Evolutionary conservation across 495 filamentous ascomycete species (phyloP).

Genomic region (Aspergillus funiculosus): DNA sequence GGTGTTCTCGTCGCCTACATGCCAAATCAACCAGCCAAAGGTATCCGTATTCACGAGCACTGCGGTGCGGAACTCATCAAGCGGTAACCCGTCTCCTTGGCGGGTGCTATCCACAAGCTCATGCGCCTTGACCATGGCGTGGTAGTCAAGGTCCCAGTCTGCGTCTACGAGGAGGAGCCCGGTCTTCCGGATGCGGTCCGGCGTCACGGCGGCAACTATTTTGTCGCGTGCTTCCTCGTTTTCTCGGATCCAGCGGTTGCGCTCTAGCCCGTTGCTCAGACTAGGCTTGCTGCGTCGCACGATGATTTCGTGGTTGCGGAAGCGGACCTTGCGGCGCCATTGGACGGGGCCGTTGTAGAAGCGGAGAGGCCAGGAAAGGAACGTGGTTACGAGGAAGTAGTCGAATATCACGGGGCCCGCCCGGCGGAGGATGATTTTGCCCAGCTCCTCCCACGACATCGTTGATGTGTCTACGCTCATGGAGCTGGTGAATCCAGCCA

Average conservation of each 20-base stretch:
- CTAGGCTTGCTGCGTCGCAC: conserved; percentile 56
- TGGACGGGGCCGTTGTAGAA: conserved; percentile 60
- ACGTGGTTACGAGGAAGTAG: conserved; percentile 60
- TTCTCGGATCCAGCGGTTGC: conserved; percentile 41
- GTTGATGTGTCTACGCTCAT: conserved; percentile 51
- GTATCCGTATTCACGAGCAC: conserved; percentile 60
- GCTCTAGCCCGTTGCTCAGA: conserved; percentile 33
- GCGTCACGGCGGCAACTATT: conserved; percentile 58
- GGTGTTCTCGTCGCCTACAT: conserved; percentile 46
- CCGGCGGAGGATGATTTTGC: conserved; percentile 46
- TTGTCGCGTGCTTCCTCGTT: conserved; percentile 45
- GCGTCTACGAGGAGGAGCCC: conserved; percentile 72
- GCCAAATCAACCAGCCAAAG: conserved; percentile 61
- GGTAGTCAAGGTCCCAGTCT: conserved; percentile 78
- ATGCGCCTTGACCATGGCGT: conserved; percentile 63
- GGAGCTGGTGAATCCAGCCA: conserved; percentile 56
- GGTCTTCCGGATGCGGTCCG: conserved; percentile 61
- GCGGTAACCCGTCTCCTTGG: conserved; percentile 43
- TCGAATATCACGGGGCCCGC: conserved; percentile 60
- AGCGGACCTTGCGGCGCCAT: conserved; percentile 69
- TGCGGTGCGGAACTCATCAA: conserved; percentile 54
- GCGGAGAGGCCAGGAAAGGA: conserved; percentile 68
- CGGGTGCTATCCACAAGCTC: conserved; percentile 46
- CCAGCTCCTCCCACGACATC: conserved; percentile 46
- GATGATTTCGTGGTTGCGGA: conserved; percentile 65